Evolutionary conservation across 495 filamentous ascomycete species (phyloP).

Genomic region (Extremus antarcticus): DNA sequence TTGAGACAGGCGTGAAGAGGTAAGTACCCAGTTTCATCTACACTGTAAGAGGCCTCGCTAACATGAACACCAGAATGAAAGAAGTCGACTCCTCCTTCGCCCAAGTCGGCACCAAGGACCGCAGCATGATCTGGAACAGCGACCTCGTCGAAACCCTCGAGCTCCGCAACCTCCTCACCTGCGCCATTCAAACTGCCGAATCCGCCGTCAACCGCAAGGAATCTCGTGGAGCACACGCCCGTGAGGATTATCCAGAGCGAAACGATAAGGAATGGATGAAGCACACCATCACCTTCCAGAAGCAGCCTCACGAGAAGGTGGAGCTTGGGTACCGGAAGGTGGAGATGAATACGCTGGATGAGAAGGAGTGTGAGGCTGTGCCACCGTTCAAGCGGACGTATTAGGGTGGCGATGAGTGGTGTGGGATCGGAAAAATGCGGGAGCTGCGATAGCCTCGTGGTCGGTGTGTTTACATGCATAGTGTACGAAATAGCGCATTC

Average conservation of each 20-base stretch:
- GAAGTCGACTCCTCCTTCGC: conserved; percentile 67
- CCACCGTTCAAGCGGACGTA: conserved; percentile 35
- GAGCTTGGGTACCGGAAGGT: conserved; percentile 31
- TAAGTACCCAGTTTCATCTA: background rate
- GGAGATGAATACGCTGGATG: conserved; percentile 28
- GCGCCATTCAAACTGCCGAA: conserved; percentile 84
- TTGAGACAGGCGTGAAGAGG: conserved; percentile 66
- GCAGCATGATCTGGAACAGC: conserved; percentile 99
- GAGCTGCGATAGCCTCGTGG: too few species aligned
- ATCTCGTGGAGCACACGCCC: conserved; percentile 85
- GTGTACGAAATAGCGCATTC: background rate
- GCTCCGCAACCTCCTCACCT: conserved; percentile 85
- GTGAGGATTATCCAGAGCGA: conserved; percentile 89
- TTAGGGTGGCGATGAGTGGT: conserved; percentile 11
- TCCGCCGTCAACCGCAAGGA: conserved; percentile 85
- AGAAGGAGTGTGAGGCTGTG: conserved; percentile 34
- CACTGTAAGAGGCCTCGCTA: background rate
- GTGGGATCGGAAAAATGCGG: background rate
- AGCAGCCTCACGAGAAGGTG: conserved; percentile 40
- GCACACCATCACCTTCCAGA: conserved; percentile 92
- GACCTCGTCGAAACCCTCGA: conserved; percentile 95
- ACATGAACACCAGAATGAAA: conserved; percentile 42
- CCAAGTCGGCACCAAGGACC: conserved; percentile 84
- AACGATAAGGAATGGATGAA: conserved; percentile 97
- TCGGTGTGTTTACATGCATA: background rate